Evolutionary conservation across 257 asterid species (phyloP).

Genomic region (Haberlea rhodopensis): DNA sequence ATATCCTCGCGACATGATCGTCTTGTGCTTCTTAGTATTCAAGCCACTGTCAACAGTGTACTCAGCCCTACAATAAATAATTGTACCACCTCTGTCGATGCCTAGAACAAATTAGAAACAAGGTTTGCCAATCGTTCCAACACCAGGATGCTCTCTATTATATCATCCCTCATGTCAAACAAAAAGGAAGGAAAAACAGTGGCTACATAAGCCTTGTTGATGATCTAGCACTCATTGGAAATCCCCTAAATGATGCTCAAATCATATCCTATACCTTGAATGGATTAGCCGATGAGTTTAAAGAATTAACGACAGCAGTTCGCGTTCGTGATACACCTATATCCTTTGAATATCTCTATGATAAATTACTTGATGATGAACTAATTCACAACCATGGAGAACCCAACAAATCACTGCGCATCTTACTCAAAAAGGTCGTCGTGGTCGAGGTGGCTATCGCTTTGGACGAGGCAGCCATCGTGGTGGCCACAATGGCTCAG

Average conservation of each 20-base stretch:
- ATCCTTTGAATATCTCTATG: neutral
- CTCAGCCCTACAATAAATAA: too few relatives aligned
- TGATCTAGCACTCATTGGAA: neutral
- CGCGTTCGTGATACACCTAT: neutral
- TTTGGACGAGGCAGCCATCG: too few relatives aligned
- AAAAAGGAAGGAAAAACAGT: too few relatives aligned
- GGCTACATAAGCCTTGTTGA: neutral
- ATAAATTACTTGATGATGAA: conserved; percentile 2
- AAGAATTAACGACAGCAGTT: neutral
- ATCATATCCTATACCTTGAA: neutral
- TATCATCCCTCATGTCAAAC: too few relatives aligned
- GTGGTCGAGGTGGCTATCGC: neutral
- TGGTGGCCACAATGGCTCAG: neutral
- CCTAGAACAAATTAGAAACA: too few relatives aligned
- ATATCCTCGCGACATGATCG: too few relatives aligned
- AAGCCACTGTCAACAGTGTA: too few relatives aligned
- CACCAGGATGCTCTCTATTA: too few relatives aligned
- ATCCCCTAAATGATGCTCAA: neutral
- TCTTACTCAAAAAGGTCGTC: neutral
- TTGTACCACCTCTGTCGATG: too few relatives aligned
- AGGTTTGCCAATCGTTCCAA: too few relatives aligned
- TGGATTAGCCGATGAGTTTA: neutral
- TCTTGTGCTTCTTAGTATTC: too few relatives aligned
- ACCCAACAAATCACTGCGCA: neutral
- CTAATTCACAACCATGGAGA: neutral